Evolutionary conservation across 371 early-diverging fungal species (phyloP), one percentile per base, ranked within the genome.

Genomic region (Basidiobolus heterosporus): DNA sequence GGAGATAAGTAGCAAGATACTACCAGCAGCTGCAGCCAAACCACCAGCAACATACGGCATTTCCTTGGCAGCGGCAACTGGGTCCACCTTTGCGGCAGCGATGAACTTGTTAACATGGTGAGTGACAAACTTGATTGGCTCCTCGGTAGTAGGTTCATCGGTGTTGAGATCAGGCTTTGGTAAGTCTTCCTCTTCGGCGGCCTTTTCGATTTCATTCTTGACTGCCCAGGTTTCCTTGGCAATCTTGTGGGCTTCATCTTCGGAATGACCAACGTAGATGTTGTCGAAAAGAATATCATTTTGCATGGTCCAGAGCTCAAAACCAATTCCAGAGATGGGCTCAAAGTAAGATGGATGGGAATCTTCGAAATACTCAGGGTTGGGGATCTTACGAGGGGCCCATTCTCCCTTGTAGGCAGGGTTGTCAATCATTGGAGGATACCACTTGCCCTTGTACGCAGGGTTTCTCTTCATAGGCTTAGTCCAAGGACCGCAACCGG

Each of bases 231-330:
- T 77, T 47, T 60, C 60, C 13, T 62, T 57, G 1, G 67, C 64
- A 38, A 66, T 47, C 41, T 70, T 64, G 51, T 74, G 63, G 48
- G 79, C 79, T 59, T 81, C 76, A 9, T 76, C 78, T 36, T 75
- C 53, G 43, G 74, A 74, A 48, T 78, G 75, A 38, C 77, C 75
- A 41, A 88, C 60, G 61, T 87, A 82, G 57, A 97, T 78, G 69
- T 94, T 92, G 66, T 95, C 91, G 62, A 97, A 95, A 43, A 82
- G 64, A 51, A 90, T 87, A 44, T 80, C 80, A 54, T 80, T 71
- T 69, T 91, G 87, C 81, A 97, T 89, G 51, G 89, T 90, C 96
- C 96, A 97, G 52, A 95, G 60, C 66, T 97, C 98, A 54, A 95
- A 78, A 38, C 96, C 98, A 53, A 92, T 65, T 41, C 80, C 86